Base-by-base conservation (phyloP, 208 protist species). In the Leishmania tarentolae region DNA sequence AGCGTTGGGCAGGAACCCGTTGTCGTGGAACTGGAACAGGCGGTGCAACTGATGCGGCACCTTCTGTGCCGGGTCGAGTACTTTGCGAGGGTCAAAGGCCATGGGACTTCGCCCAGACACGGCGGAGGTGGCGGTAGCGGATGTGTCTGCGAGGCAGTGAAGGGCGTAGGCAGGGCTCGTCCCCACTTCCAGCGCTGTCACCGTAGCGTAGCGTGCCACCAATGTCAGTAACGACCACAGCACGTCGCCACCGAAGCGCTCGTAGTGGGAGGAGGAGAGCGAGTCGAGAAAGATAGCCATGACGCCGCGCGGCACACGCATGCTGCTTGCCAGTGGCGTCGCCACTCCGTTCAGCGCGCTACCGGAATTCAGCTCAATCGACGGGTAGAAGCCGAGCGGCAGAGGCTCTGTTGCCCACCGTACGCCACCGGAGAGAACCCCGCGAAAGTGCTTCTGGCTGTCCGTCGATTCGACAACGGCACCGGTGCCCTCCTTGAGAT, bases 401-500 rank as follows among this genome's bases (percentile, higher is more conserved):
- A 86, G 74, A 40, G 77, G 82, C 74, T 86, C 82, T 40, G 75
- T 66, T 21, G 82, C 75, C 84, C 84, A 87, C 53, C 84, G 80
- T 65, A 84, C 80, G 1, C 4, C 21, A 1, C 84, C 84, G 0
- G 77, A 57, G 3, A 84, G 66, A 0, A 77, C 69, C 8, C 84
- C 84, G 40, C 77, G 57, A 57, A 81, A 87, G 63, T 80, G 76
- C n/a, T 66, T 65, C 0, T 59, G 40, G 28, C 59, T 65, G 78
- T 84, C 80, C 47, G 79, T 74, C n/a, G 84, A 87, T 56, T 80
- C 42, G 13, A 87, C 63, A 15, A 75, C 44, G 13, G 61, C 76
- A 17, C 84, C 84, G 57, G 66, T 84, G 78, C 84, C 84, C 46
- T 87, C 84, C n/a, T 82, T 81, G 53, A 87, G 76, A 42, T 87